Evolutionary conservation across 1,284 basidiomycete genomes (phyloP).

Genomic region (Heliocybe sulcata): DNA sequence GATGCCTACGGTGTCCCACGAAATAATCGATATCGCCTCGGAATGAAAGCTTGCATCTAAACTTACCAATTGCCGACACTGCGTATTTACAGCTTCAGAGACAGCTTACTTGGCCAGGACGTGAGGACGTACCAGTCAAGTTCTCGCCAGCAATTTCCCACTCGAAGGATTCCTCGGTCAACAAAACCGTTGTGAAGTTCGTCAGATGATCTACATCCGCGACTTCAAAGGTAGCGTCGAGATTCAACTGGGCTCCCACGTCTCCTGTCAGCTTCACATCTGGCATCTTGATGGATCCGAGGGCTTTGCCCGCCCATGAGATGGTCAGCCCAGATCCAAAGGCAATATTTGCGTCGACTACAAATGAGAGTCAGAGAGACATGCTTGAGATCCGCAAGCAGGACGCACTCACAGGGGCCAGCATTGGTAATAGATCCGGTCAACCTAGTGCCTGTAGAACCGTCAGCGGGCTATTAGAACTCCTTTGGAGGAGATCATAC

Average conservation of each 20-base stretch:
- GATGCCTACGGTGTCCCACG: conserved; percentile 32
- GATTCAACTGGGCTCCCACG: conserved; percentile 54
- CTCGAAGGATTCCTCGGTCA: conserved; percentile 64
- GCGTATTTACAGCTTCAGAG: conserved; percentile 7
- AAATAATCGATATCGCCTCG: neutral
- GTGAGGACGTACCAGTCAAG: conserved; percentile 38
- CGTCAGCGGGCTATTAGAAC: neutral
- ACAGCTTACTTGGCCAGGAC: neutral
- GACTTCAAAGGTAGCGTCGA: conserved; percentile 53
- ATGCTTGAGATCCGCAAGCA: neutral
- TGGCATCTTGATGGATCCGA: conserved; percentile 62
- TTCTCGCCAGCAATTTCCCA: conserved; percentile 72
- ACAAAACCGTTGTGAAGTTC: conserved; percentile 61
- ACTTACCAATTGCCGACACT: conserved; percentile 48
- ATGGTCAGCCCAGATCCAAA: conserved; percentile 63
- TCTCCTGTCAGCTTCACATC: conserved; percentile 52
- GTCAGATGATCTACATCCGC: conserved; percentile 54
- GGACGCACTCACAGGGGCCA: conserved; percentile 54
- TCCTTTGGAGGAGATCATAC: conserved; percentile 22
- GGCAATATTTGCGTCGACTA: conserved; percentile 65
- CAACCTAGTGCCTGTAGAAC: conserved; percentile 39
- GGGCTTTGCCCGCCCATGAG: conserved; percentile 49
- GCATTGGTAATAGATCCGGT: conserved; percentile 67
- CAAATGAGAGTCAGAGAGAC: conserved; percentile 8
- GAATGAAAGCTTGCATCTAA: neutral